Base-by-base conservation (phyloP, 805 yeast species). In the Diddensiella caesifluorescens region DNA sequence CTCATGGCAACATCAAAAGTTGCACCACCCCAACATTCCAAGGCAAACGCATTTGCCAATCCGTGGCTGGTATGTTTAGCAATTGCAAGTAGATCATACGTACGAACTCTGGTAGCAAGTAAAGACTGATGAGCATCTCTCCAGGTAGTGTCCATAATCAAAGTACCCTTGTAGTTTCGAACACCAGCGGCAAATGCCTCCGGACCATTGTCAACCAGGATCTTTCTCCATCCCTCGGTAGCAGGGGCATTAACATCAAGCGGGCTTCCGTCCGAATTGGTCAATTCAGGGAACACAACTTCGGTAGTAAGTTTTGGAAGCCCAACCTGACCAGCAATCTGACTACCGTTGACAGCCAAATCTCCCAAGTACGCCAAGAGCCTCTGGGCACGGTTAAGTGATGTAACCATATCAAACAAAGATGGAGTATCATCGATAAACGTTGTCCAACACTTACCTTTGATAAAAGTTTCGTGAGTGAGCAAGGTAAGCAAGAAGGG, bases 21-120 rank as follows among this genome's bases (percentile, higher is more conserved):
- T 42, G 99, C 99, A 68, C 99, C 99, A 69, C 99, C 99, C 99
- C 99, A 92, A 73, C 98, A 92, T 70, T 92, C 99, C 42, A 92
- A 71, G 15, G 99, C 92, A 64, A 88, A 92, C 3, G 95, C 95
- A 50, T 90, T 89, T 51, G 81, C 67, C 55, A 88, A 69, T 16
- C 95, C 97, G 59, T 83, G 81, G 2, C 96, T 85, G 23, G 99
- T 92, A 44, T 94, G 78, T 46, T 88, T 89, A 18, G 98, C 99
- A 69, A 92, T 86, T 54, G 88, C 83, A 39, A 82, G 70, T 59
- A 92, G 70, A 66, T 92, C 99, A 54, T 84, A 75, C 19, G 98
- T 92, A 69, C 99, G 80, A 28, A 92, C 94, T 68, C 98, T 83
- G 31, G 99, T 92, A 6, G 99, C 99, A 59, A 92, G 74, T 55